These are phyloP conservation scores for Cynara cardunculus DNA, from an alignment of 129 eudicot genomes.

Conservation along the genomic window DNA sequence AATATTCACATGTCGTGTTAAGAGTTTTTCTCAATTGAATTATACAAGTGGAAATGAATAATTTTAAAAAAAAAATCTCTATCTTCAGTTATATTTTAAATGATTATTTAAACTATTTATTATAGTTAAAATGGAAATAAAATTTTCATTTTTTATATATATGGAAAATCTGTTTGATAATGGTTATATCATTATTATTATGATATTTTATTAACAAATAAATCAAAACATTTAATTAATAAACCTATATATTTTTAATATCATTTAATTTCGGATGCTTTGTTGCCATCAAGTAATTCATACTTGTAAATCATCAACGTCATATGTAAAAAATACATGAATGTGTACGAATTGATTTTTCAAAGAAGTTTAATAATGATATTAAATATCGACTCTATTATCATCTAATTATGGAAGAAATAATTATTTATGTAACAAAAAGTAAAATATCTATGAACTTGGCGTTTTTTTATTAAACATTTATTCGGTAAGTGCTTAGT, in stretches of 20 bases:
- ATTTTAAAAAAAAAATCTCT: background rate
- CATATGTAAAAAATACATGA: background rate
- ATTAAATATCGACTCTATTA: background rate
- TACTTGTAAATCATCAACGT: background rate
- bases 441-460: no score
- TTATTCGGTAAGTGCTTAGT: no score
- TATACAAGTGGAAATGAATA: background rate
- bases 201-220: background rate
- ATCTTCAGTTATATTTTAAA: background rate
- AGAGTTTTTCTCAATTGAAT: background rate
- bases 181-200: background rate
- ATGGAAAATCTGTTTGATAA: no score
- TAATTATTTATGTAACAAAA: no score
- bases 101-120: background rate
- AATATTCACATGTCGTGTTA: no score
- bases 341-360: no score
- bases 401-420: no score
- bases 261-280: background rate
- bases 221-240: background rate
- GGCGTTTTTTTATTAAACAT: no score
- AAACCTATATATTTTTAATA: no score
- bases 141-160: no score
- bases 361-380: background rate
- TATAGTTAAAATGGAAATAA: no score
- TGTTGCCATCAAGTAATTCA: no score